Base-by-base conservation (phyloP, 371 early-diverging fungal species). In the Gilbertella persicaria region DNA sequence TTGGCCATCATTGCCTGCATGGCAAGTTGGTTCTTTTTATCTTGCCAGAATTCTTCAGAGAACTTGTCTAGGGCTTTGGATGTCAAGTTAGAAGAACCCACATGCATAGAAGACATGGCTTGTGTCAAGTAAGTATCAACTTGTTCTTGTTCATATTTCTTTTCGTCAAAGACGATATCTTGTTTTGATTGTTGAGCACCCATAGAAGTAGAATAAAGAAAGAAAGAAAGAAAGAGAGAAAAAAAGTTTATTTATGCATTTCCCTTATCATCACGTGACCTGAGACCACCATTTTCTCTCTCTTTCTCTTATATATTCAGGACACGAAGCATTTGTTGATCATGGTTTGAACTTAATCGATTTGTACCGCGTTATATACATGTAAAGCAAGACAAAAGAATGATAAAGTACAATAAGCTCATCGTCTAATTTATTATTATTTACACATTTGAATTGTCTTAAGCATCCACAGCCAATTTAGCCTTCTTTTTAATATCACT, bases 11-110 rank as follows among this genome's bases (percentile, higher is more conserved):
- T 60, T 1, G 88, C 87, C 59, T 86, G 85, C 62, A 83, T 75
- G 9, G 85, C 85, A 36, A 90, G 61, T 35, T 54, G 53, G 71
- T 87, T 90, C 74, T 87, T 90, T 48, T 74, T 62, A 23, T 88
- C 84, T 20, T 78, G 73, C 50, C 73, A 69, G 52, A 89, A 88
- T 35, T 63, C 63, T 5, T 69, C 48, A 24, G 80, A 72, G 50
- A 65, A 75, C 14, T 69, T 63, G 2, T 49, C 50, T 8, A 78
- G 50, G 17, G 46, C 56, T 8, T 63, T 62, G n/a, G 58, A 23
- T 5, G 73, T 64, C 2, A 76, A 14, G 26, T 50, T 50, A 21
- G 69, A 53, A 49, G 60, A 68, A 35, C 62, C 59, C 24, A 45
- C 59, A 38, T 46, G 40, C 39, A 54, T 26, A 17, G 20, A 23